Base-by-base conservation (phyloP, 805 yeast genomes). In the Spathaspora girioi region DNA sequence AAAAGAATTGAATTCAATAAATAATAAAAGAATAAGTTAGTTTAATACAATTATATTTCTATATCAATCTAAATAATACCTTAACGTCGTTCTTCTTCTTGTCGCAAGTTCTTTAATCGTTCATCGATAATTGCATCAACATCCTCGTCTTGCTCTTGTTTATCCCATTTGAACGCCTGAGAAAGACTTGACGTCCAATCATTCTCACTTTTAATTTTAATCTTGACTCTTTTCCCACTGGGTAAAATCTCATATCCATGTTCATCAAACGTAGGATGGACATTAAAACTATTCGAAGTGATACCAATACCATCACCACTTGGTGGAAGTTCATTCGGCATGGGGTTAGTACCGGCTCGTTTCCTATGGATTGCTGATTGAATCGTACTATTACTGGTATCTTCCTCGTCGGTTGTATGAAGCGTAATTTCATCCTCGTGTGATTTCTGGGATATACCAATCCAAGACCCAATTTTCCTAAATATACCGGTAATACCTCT, bases 191-290 rank as follows among this genome's bases (percentile, higher is more conserved):
- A 57, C 49, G 66, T 59, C 29, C 58, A 56, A 5, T 8, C 27
- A 14, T n/a, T 38, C 11, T 17, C 26, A n/a, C n/a, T n/a, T 19
- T 60, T 54, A 6, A 18, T 53, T 45, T 56, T 65, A 62, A 70
- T 64, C 69, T 76, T 78, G 19, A 87, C 73, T 14, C 82, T 68
- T 55, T 84, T 81, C 38, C 96, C 96, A 63, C 92, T 84, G 1
- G 96, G 96, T 51, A 88, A 73, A 45, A 83, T 69, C 56, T 86
- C 93, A 43, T 73, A 76, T 8, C 72, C 78, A 11, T 60, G 61
- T 18, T 57, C 52, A 14, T 57, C 72, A 45, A 41, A 47, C 11
- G 45, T 35, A 8, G 45, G 78, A 44, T 67, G 56, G 41, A 66
- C 67, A n/a, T n/a, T n/a, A n/a, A 52, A 68, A 17, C 58, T 64